Conservation (phyloP, 345 rosid genomes). For the Eucalyptus erythrocorys region DNA sequence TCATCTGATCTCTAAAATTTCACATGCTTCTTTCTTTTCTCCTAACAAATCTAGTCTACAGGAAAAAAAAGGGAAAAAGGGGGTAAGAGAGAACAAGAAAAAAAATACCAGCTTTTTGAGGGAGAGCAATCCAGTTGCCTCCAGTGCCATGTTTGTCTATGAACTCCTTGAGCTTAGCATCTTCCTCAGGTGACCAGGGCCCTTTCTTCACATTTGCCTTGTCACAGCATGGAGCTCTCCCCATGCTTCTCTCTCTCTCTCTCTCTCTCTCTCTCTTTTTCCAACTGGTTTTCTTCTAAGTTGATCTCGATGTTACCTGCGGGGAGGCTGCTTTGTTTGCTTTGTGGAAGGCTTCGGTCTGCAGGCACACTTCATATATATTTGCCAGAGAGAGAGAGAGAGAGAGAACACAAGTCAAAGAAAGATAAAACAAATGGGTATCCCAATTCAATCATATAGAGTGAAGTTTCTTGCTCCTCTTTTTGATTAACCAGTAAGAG, state of each 20-base stretch:
- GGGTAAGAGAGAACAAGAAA: neutral
- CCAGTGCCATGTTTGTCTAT: slow-evolving; percentile 56
- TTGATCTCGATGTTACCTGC: neutral
- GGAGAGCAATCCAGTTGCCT: slow-evolving; percentile 84
- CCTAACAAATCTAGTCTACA: neutral
- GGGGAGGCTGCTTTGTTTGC: neutral
- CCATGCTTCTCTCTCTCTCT: slow-evolving; percentile 27
- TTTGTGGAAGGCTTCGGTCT: neutral
- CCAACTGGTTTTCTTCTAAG: neutral
- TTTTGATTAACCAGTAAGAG: neutral
- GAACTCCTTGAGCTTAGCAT: slow-evolving; percentile 67
- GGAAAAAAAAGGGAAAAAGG: neutral
- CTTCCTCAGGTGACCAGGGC: slow-evolving; percentile 98
- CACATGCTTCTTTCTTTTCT: neutral
- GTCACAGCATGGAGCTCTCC: slow-evolving; percentile 95
- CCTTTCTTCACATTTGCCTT: slow-evolving; percentile 87
- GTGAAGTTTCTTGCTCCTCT: neutral
- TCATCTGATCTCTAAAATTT: neutral
- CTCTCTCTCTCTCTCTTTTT: slow-evolving; percentile 1
- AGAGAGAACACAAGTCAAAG: neutral
- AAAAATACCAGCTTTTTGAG: slow-evolving; percentile 59
- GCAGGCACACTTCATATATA: neutral
- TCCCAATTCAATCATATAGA: neutral
- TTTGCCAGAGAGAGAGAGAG: neutral
- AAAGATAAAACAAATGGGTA: neutral